A percentile compares a stretch with the other conserved stretches of the same genome.
Evolutionary conservation across 441 rosid species (phyloP).

Genomic region (Bruguiera hainesii): DNA sequence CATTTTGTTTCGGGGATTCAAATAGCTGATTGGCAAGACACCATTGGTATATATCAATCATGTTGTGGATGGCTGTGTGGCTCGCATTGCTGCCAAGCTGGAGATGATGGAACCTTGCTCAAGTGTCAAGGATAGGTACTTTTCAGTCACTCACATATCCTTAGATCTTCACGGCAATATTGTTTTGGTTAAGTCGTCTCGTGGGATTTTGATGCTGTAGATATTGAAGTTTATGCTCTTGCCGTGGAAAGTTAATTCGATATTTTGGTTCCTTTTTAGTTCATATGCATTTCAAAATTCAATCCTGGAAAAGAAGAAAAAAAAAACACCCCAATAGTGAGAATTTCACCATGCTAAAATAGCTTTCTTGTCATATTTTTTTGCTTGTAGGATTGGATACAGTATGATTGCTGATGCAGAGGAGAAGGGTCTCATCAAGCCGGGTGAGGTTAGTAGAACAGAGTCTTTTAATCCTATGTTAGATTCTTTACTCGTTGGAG

Average conservation of each 20-base stretch:
- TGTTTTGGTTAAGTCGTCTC: no score
- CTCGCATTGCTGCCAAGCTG: constrained; percentile 49
- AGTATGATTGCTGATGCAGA: constrained; percentile 65
- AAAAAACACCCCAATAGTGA: no score
- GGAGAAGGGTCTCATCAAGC: constrained; percentile 46
- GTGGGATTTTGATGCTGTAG: not conserved
- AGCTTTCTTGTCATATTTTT: not conserved
- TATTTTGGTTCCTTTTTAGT: not conserved
- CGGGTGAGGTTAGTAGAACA: constrained; percentile 45
- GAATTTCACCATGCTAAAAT: not conserved
- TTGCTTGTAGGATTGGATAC: constrained; percentile 45
- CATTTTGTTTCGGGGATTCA: not conserved
- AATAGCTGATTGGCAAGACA: constrained; percentile 30
- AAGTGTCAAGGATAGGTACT: constrained; percentile 56
- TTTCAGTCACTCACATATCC: not conserved
- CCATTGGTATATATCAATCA: constrained; percentile 55
- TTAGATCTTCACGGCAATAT: not conserved
- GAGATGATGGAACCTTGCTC: constrained; percentile 56
- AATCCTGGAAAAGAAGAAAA: not conserved
- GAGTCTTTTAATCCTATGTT: not conserved
- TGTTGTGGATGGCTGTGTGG: constrained; percentile 49
- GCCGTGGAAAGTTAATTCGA: not conserved
- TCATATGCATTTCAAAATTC: not conserved
- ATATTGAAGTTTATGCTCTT: not conserved
- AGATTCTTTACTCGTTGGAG: not conserved